Conservation (phyloP, 768 basidiomycete genomes). For the Asterophora lycoperdoides region DNA sequence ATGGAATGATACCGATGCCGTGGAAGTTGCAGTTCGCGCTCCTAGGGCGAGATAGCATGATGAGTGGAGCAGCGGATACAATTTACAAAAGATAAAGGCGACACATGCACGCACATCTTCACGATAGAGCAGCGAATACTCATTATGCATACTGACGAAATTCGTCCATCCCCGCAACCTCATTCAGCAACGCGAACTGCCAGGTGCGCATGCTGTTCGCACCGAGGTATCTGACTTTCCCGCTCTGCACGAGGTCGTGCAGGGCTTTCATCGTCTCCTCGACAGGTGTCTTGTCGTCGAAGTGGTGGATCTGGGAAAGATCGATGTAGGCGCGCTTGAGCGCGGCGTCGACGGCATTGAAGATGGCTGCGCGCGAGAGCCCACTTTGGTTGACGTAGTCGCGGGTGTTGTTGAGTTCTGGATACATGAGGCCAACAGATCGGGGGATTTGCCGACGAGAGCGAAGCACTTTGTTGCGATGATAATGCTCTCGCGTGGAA, state of each 20-base stretch:
- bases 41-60: slow-evolving; percentile 22
- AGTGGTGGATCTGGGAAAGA: slow-evolving; percentile 38
- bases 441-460: slow-evolving; percentile 8
- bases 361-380: slow-evolving; percentile 23
- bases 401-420: slow-evolving; percentile 5
- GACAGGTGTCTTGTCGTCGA: slow-evolving; percentile 27
- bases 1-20: slow-evolving; percentile 51
- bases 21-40: slow-evolving; percentile 41
- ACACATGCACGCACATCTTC: slow-evolving; percentile 40
- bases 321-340: slow-evolving; percentile 27
- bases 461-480: slow-evolving; percentile 15
- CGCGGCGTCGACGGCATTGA: slow-evolving; percentile 29
- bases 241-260: slow-evolving; percentile 37
- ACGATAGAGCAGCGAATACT: slow-evolving; percentile 50
- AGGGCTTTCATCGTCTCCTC: slow-evolving; percentile 45
- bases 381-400: slow-evolving; percentile 17
- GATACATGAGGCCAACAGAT: background rate
- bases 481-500: no score
- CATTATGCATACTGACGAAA: slow-evolving; percentile 55
- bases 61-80: background rate
- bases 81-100: background rate
- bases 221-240: slow-evolving; percentile 47
- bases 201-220: slow-evolving; percentile 42
- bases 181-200: slow-evolving; percentile 42
- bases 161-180: slow-evolving; percentile 45